phyloP scores from a whole-genome alignment of 352 stramenopile species.

The Phytophthora ramorum region DNA sequence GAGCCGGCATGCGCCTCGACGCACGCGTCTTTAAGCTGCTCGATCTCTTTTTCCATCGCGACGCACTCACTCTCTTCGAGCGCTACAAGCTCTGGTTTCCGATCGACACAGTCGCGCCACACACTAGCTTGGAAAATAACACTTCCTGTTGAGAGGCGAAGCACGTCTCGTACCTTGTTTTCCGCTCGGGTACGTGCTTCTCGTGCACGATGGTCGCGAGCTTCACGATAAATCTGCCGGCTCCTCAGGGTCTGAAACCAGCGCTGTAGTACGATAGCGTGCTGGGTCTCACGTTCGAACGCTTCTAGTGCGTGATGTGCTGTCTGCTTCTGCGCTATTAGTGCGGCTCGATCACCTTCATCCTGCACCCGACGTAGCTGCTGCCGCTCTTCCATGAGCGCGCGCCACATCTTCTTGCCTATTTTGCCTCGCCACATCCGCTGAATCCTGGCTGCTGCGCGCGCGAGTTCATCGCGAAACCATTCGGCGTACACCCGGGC shows the following conservation, averaged over 20 bases:
- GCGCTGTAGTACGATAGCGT: conserved; percentile 61
- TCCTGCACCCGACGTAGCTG: conserved; percentile 57
- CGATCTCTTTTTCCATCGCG: conserved; percentile 58
- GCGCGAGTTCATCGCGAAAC: conserved; percentile 40
- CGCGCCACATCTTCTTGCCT: conserved; percentile 63
- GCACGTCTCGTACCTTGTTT: conserved; percentile 43
- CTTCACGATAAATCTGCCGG: conserved; percentile 63
- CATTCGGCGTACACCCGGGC: conserved; percentile 40
- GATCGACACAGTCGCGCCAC: conserved; percentile 71
- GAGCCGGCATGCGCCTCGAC: conserved; percentile 51
- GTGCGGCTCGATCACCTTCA: conserved; percentile 63
- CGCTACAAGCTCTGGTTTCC: conserved; percentile 45
- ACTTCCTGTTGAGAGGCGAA: conserved; percentile 38
- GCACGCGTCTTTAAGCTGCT: conserved; percentile 52
- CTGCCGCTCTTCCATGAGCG: conserved; percentile 49
- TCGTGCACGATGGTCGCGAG: conserved; percentile 28
- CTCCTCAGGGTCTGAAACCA: conserved; percentile 69
- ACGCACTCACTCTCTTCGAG: conserved; percentile 53
- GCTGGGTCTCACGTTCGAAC: conserved; percentile 39
- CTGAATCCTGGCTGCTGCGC: conserved; percentile 49
- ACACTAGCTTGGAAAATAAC: conserved; percentile 75
- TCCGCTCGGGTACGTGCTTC: conserved; percentile 32
- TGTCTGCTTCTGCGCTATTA: conserved; percentile 67
- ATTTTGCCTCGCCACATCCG: conserved; percentile 69
- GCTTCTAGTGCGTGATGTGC: conserved; percentile 65